Base-by-base conservation (phyloP, 1,284 basidiomycete species). In the Ceratobasidium sp. region DNA sequence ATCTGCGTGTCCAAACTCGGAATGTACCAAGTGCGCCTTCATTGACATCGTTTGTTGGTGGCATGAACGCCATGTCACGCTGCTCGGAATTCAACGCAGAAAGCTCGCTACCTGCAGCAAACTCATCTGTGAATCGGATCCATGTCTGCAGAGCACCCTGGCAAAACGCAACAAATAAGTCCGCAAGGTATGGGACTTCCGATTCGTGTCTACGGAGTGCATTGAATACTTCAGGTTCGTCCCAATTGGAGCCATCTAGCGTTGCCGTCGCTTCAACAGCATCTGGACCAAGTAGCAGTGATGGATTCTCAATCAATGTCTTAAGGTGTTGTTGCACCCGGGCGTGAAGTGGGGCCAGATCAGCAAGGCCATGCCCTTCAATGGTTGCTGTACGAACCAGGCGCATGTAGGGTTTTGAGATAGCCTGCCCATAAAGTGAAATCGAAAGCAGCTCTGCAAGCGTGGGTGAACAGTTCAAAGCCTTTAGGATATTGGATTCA, bases 11-110 rank as follows among this genome's bases (percentile, higher is more conserved):
- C 65, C 65, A 67, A 67, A 67, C 65, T 7, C 53, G 54, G 22
- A 33, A 71, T 22, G 53, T 71, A 3, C 82, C 81, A 4, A 84
- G 78, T 7, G 79, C 78, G 3, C 82, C 82, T 73, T 84, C 81
- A 75, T 83, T 84, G 4, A 69, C 75, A 77, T 84, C 81, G 76
- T 84, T 84, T 53, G 83, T 84, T 14, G 81, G 66, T 31, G 79
- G 79, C 75, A 83, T 80, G 78, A 78, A 83, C 27, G 79, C 81
- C 4, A 74, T 50, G 0, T 78, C 67, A 24, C 77, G 78, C 60
- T 84, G 80, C 44, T 78, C 79, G 45, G 66, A 56, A 33, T 77
- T n/a, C 19, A 75, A 33, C 2, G 8, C 59, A 24, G 63, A 53
- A 50, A 78, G 74, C 6, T 24, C 19, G 8, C 78, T 79, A 51